Evolutionary conservation across 352 stramenopile genomes (phyloP).

Genomic region (Phytopythium cucurbitacearum): DNA sequence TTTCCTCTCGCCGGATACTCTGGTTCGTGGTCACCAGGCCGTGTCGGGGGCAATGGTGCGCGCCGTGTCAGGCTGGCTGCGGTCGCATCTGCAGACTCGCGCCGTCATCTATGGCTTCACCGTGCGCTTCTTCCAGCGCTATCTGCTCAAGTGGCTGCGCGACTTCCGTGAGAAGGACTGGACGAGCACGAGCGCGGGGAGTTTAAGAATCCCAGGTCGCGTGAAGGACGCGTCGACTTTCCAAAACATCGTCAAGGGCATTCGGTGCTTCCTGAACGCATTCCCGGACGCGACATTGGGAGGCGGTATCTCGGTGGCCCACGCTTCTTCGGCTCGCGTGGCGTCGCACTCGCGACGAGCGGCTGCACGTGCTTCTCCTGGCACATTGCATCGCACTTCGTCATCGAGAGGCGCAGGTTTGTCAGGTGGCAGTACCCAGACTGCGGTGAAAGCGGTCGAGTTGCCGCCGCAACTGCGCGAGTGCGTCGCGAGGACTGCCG

Average conservation of each 20-base stretch:
- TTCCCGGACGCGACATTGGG: conserved; percentile 32
- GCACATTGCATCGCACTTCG: background rate
- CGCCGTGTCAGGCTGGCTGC: conserved; percentile 45
- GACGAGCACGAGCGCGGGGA: conserved; percentile 3
- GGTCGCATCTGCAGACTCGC: conserved; percentile 45
- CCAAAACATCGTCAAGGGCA: conserved; percentile 78
- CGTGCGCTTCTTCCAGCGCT: conserved; percentile 71
- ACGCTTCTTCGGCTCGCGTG: conserved; percentile 1
- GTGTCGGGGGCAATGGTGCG: conserved; percentile 38
- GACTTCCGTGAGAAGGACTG: conserved; percentile 20
- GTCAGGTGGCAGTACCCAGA: conserved; percentile 1
- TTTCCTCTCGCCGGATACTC: conserved; percentile 7
- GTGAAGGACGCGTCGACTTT: conserved; percentile 39
- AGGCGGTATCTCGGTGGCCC: conserved; percentile 3
- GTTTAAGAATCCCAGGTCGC: background rate
- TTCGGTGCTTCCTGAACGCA: conserved; percentile 64
- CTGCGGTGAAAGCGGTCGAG: conserved; percentile 7
- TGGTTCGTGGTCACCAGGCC: background rate
- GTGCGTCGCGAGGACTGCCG: conserved; percentile 45
- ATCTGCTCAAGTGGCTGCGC: conserved; percentile 54
- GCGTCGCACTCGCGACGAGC: conserved; percentile 6
- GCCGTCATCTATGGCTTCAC: conserved; percentile 73
- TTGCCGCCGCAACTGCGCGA: conserved; percentile 25
- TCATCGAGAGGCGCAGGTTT: background rate
- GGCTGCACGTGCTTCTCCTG: background rate